Evolutionary conservation across 148 eudicot species (phyloP).

Genomic region (Spergularia marina): DNA sequence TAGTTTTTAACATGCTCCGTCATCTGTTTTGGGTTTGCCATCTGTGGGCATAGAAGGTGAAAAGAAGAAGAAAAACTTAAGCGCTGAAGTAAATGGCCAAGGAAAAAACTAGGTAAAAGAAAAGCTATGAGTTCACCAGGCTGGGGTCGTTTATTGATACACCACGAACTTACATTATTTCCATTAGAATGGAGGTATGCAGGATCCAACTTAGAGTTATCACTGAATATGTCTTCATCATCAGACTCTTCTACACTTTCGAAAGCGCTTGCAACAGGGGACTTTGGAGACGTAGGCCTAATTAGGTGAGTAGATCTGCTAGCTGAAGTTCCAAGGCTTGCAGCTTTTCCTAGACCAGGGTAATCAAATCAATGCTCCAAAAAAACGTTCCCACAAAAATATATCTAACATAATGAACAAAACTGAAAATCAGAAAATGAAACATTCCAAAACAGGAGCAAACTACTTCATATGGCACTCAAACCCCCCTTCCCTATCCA

Average conservation of each 20-base stretch:
- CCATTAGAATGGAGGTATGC: constrained; percentile 66
- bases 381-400: not conserved
- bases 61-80: not conserved
- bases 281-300: constrained; percentile 88
- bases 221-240: constrained; percentile 71
- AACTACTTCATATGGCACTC: not conserved
- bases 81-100: too few species aligned
- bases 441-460: not conserved
- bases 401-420: not conserved
- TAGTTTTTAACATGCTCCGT: not conserved
- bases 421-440: not conserved
- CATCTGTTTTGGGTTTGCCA: not conserved
- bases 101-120: not conserved
- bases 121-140: not conserved
- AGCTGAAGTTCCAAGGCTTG: constrained; percentile 44
- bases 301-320: constrained; percentile 57
- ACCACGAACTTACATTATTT: constrained; percentile 55
- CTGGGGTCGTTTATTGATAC: not conserved
- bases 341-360: constrained; percentile 50
- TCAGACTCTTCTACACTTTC: constrained; percentile 95
- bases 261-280: constrained; percentile 95
- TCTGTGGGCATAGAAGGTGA: not conserved
- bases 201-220: constrained; percentile 47
- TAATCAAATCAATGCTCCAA: constrained; percentile 11
- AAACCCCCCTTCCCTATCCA: not conserved